Conservation (phyloP, 371 early-diverging fungal species). For the Syncephalastrum contaminatum region DNA sequence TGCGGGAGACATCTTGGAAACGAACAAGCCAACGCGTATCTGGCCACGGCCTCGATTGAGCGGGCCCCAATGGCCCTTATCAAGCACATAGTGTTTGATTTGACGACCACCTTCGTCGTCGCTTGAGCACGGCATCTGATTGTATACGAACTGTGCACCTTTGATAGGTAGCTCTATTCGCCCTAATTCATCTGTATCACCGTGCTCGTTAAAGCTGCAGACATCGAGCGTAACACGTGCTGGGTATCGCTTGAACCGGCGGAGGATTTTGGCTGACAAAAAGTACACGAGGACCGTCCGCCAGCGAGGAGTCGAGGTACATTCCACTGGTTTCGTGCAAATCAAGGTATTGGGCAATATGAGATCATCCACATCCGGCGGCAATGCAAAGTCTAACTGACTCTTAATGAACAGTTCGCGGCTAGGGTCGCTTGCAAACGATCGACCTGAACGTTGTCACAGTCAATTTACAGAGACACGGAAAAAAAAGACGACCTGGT, state of each 20-base stretch:
- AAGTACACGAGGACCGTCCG: conserved; percentile 42
- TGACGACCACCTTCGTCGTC: conserved; percentile 12
- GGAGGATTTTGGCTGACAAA: conserved; percentile 32
- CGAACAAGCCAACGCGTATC: conserved; percentile 34
- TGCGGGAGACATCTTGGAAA: conserved; percentile 24
- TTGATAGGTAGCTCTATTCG: conserved; percentile 21
- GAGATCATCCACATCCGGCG: conserved; percentile 38
- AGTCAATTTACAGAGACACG: neutral
- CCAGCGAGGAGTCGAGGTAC: conserved; percentile 25
- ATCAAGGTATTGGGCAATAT: conserved; percentile 42
- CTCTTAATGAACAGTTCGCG: conserved; percentile 38
- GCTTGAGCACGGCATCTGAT: conserved; percentile 23
- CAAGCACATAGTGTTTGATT: conserved; percentile 36
- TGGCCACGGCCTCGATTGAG: conserved; percentile 22
- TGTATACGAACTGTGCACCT: conserved; percentile 31
- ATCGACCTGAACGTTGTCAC: conserved; percentile 17
- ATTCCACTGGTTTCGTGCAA: conserved; percentile 26
- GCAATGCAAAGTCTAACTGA: conserved; percentile 31
- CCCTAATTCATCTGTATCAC: conserved; percentile 27
- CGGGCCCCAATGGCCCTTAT: conserved; percentile 38
- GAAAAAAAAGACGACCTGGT: neutral
- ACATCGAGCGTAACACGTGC: conserved; percentile 29
- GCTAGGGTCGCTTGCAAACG: conserved; percentile 24
- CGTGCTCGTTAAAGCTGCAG: conserved; percentile 10
- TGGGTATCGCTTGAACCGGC: conserved; percentile 20